Evolutionary conservation across 83 land plant genomes (phyloP).

Genomic region (Picea mariana): DNA sequence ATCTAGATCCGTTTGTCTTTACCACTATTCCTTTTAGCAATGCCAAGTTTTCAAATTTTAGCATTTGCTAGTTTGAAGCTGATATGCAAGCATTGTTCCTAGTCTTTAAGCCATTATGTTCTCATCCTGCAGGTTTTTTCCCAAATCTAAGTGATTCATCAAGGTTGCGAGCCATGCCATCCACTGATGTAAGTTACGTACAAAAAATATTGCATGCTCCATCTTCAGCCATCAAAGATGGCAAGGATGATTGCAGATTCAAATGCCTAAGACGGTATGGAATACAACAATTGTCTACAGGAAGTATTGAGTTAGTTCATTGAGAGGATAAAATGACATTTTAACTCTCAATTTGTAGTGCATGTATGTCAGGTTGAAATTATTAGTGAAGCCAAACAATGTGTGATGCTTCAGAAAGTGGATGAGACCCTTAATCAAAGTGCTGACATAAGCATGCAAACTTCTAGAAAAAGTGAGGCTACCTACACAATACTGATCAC

Average conservation of each 20-base stretch:
- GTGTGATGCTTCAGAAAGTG: too few species aligned
- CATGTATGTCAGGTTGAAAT: too few species aligned
- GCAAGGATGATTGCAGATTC: slow-evolving; percentile 29
- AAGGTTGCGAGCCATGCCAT: slow-evolving; percentile 42
- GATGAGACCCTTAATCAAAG: too few species aligned
- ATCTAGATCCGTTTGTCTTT: slow-evolving; percentile 71
- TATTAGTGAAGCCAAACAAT: too few species aligned
- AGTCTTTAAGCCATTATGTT: slow-evolving; percentile 50
- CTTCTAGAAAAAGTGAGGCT: too few species aligned
- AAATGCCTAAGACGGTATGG: slow-evolving; percentile 51
- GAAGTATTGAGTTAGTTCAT: too few species aligned
- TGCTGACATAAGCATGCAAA: too few species aligned
- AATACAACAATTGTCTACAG: slow-evolving; percentile 39
- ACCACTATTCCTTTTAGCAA: slow-evolving; percentile 50
- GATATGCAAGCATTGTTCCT: slow-evolving; percentile 74
- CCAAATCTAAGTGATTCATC: slow-evolving; percentile 59
- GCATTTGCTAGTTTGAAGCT: slow-evolving; percentile 53
- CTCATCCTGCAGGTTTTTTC: slow-evolving; percentile 90
- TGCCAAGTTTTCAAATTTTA: slow-evolving; percentile 53
- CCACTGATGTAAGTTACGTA: slow-evolving; percentile 22
- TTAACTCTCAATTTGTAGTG: too few species aligned
- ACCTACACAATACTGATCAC: too few species aligned
- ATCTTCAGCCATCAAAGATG: slow-evolving; percentile 18
- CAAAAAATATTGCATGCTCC: slow-evolving; percentile 4
- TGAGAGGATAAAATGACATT: too few species aligned